Evolutionary conservation across 108 stramenopile genomes (phyloP).

Genomic region (Cyclotella baltica): DNA sequence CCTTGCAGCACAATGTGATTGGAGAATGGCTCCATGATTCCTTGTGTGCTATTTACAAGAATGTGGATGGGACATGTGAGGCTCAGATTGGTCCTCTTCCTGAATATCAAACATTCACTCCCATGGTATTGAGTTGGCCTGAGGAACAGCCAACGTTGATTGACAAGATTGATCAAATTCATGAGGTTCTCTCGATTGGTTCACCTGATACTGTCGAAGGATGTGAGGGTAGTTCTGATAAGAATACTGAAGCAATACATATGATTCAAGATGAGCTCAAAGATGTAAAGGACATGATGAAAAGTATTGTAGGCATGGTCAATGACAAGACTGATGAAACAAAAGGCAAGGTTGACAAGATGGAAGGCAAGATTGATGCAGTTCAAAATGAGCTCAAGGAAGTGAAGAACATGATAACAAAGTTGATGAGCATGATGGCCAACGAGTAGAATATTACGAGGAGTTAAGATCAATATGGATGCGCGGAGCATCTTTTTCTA

Average conservation of each 20-base stretch:
- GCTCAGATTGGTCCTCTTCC: too few species aligned
- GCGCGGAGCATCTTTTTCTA: too few species aligned
- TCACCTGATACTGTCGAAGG: neutral
- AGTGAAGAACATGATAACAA: slow-evolving; percentile 19
- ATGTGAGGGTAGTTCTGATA: neutral
- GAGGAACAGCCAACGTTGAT: neutral
- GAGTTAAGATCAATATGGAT: too few species aligned
- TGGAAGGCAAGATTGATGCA: neutral
- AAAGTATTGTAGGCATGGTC: too few species aligned
- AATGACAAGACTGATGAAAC: neutral
- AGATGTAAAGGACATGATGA: neutral
- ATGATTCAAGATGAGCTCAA: neutral
- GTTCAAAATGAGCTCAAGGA: neutral
- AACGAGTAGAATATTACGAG: slow-evolving; percentile 60
- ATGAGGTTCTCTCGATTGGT: neutral
- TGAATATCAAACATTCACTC: too few species aligned
- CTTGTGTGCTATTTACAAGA: too few species aligned
- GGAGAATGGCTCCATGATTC: too few species aligned
- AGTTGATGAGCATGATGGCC: slow-evolving; percentile 61
- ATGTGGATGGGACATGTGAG: too few species aligned
- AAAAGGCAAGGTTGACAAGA: neutral
- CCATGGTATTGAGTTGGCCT: neutral
- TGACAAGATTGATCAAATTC: neutral
- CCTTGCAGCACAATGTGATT: too few species aligned
- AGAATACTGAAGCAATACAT: too few species aligned